Conservation (phyloP, 176 grass and related monocot species). For the Carex myosuroides region DNA sequence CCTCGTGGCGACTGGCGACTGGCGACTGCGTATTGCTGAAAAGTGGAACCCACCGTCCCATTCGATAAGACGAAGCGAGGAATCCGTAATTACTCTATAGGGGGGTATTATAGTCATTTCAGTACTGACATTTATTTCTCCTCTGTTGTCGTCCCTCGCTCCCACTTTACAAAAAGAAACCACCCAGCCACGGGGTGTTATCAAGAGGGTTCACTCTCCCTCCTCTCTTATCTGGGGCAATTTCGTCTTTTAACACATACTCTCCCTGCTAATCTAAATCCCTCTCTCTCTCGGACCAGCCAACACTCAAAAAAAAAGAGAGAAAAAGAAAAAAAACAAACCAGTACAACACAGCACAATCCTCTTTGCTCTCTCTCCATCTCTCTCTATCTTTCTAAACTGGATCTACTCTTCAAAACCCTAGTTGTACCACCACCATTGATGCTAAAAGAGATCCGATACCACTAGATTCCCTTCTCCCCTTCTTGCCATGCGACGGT, state of each 20-base stretch:
- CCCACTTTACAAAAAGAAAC: background rate
- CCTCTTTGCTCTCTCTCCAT: background rate
- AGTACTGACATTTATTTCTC: background rate
- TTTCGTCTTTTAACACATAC: slow-evolving; percentile 12
- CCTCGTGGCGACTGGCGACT: slow-evolving; percentile 7
- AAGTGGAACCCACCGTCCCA: background rate
- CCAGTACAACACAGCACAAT: background rate
- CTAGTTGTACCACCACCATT: background rate
- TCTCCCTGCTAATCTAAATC: slow-evolving; percentile 8
- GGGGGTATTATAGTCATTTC: slow-evolving; percentile 12
- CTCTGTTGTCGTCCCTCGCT: background rate
- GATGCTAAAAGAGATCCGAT: background rate
- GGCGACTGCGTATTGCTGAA: background rate
- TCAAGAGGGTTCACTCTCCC: background rate
- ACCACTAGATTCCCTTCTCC: background rate
- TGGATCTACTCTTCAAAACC: background rate
- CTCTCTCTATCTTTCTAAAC: slow-evolving; percentile 3
- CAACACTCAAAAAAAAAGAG: background rate
- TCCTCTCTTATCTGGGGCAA: background rate
- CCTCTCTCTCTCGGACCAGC: background rate
- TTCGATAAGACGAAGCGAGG: background rate
- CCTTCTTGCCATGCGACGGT: background rate
- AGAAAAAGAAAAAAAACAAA: background rate
- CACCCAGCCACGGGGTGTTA: background rate
- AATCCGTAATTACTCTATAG: background rate